Percentiles rank a stretch among this genome's conserved stretches.
phyloP scores from a whole-genome alignment of 805 yeast species.

The Myxozyma geophila region DNA sequence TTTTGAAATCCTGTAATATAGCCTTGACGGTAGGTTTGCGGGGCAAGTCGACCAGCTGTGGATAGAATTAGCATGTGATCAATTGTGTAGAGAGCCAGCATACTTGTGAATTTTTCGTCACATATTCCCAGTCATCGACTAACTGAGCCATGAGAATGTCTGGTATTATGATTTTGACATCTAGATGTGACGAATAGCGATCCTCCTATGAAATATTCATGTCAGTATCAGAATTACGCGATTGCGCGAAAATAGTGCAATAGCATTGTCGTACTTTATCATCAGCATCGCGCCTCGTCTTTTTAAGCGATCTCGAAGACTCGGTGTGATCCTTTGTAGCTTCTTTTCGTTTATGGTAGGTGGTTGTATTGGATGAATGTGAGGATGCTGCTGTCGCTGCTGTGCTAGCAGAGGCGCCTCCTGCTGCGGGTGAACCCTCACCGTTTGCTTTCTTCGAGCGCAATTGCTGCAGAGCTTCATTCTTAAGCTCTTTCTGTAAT shows the following conservation, averaged over 20 bases:
- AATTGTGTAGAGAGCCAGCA: neutral
- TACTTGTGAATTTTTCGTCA: slow-evolving; percentile 74
- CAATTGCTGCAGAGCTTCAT: slow-evolving; percentile 48
- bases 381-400: slow-evolving; percentile 2
- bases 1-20: slow-evolving; percentile 59
- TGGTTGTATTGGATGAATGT: neutral
- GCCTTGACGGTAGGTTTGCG: slow-evolving; percentile 56
- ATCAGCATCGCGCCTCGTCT: slow-evolving; percentile 32
- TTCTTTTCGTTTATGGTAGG: slow-evolving; percentile 35
- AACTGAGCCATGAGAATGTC: slow-evolving; percentile 68
- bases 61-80: neutral
- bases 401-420: slow-evolving; percentile 22
- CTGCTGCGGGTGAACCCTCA: slow-evolving; percentile 23
- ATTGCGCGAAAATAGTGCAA: neutral
- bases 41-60: slow-evolving; percentile 63
- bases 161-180: slow-evolving; percentile 64
- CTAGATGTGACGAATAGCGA: slow-evolving; percentile 45
- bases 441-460: slow-evolving; percentile 38
- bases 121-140: slow-evolving; percentile 92
- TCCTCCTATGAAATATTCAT: slow-evolving; percentile 19
- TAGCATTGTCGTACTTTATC: slow-evolving; percentile 21
- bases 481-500: slow-evolving; percentile 63
- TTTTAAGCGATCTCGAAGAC: slow-evolving; percentile 19
- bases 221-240: neutral
- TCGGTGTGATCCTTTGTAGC: slow-evolving; percentile 21